Evolutionary conservation across 1,284 basidiomycete species (phyloP).

Genomic region (Baeospora myosura): DNA sequence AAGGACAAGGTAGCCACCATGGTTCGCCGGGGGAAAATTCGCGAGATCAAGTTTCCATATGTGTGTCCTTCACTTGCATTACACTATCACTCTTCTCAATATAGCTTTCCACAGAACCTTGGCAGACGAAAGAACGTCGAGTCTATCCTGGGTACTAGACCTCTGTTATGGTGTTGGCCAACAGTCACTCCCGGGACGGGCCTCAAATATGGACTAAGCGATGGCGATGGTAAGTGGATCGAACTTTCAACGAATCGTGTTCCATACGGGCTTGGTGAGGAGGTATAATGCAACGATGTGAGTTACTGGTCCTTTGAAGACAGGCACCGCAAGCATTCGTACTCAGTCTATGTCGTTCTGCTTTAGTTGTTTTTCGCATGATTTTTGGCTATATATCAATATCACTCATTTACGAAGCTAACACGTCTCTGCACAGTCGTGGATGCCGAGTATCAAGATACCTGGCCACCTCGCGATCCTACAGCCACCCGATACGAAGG

Average conservation of each 20-base stretch:
- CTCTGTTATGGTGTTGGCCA: conserved; percentile 81
- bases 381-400: not conserved
- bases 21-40: conserved; percentile 79
- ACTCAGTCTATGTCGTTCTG: too few relatives aligned
- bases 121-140: conserved; percentile 67
- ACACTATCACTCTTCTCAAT: conserved; percentile 6
- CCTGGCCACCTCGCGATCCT: conserved; percentile 59
- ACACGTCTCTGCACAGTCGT: too few relatives aligned
- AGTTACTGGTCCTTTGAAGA: too few relatives aligned
- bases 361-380: not conserved
- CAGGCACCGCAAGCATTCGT: too few relatives aligned
- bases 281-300: conserved; percentile 4
- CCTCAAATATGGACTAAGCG: conserved; percentile 66
- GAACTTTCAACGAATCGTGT: conserved; percentile 27
- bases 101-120: conserved; percentile 52
- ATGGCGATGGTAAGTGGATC: conserved; percentile 74
- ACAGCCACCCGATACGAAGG: conserved; percentile 26
- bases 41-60: conserved; percentile 90
- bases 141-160: conserved; percentile 70
- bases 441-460: conserved; percentile 4
- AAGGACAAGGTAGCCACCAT: conserved; percentile 90
- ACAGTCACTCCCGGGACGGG: conserved; percentile 63
- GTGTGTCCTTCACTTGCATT: conserved; percentile 35
- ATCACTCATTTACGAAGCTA: conserved; percentile 3
- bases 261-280: conserved; percentile 9